Evolutionary conservation across 2,329 filamentous ascomycete genomes (phyloP).

Genomic region (Epichloe aotearoae): DNA sequence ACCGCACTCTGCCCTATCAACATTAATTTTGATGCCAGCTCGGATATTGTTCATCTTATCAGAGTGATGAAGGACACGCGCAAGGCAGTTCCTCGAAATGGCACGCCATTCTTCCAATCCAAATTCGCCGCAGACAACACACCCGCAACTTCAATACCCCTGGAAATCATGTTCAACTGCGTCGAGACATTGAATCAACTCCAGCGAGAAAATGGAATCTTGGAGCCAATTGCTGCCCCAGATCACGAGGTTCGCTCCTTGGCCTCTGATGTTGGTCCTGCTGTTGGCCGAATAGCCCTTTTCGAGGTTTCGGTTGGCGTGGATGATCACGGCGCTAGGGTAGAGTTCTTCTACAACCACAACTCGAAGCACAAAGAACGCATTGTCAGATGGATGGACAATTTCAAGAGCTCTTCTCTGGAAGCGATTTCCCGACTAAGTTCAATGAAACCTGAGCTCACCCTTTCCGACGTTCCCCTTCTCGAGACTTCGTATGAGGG

Average conservation of each 20-base stretch:
- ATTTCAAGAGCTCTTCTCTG: constrained; percentile 32
- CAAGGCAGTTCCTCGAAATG: constrained; percentile 28
- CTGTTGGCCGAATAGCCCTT: constrained; percentile 34
- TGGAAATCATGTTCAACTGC: constrained; percentile 48
- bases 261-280: constrained; percentile 30
- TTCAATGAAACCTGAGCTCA: constrained; percentile 32
- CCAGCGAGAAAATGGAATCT: constrained; percentile 32
- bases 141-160: constrained; percentile 27
- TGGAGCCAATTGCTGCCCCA: constrained; percentile 32
- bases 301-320: constrained; percentile 38
- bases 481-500: constrained; percentile 34
- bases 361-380: constrained; percentile 27
- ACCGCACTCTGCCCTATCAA: constrained; percentile 41
- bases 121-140: constrained; percentile 24
- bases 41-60: constrained; percentile 37
- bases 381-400: constrained; percentile 32
- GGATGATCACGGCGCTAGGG: constrained; percentile 27
- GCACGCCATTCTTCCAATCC: constrained; percentile 36
- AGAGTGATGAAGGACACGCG: constrained; percentile 41
- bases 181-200: constrained; percentile 36
- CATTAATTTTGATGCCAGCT: constrained; percentile 26
- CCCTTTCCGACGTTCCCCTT: constrained; percentile 34
- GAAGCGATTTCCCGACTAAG: constrained; percentile 29
- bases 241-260: constrained; percentile 24
- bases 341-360: constrained; percentile 33